Evolutionary conservation across 1,139 yeast genomes (phyloP).

Genomic region (Pichia sp.): DNA sequence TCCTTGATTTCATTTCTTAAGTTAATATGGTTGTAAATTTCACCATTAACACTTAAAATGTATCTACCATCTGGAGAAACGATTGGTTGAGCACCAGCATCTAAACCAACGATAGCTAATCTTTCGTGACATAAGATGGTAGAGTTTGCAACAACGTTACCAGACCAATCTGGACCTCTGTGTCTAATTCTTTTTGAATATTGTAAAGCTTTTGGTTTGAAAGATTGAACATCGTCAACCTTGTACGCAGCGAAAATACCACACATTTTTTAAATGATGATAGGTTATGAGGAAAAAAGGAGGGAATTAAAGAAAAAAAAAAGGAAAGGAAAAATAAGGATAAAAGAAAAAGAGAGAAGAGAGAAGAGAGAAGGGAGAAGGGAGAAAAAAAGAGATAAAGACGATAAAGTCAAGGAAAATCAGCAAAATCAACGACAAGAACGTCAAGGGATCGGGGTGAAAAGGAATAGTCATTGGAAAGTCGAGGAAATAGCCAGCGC

Average conservation of each 20-base stretch:
- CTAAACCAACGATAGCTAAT: slow-evolving; percentile 91
- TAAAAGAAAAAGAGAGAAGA: not conserved
- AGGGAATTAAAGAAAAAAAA: not conserved
- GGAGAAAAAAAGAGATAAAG: not conserved
- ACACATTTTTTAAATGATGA: slow-evolving; percentile 54
- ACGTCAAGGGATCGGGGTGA: too few species aligned
- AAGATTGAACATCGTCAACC: slow-evolving; percentile 71
- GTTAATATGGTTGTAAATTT: slow-evolving; percentile 92
- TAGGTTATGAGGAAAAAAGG: not conserved
- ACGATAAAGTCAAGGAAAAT: too few species aligned
- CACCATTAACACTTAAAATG: slow-evolving; percentile 89
- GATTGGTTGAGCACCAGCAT: slow-evolving; percentile 97
- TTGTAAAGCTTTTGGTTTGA: slow-evolving; percentile 84
- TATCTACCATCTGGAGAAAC: slow-evolving; percentile 69
- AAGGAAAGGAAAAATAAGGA: not conserved
- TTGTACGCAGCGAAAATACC: slow-evolving; percentile 93
- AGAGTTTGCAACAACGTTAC: slow-evolving; percentile 70
- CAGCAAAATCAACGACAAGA: too few species aligned
- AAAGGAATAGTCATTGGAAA: too few species aligned
- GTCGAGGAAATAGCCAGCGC: too few species aligned
- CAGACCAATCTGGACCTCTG: slow-evolving; percentile 99
- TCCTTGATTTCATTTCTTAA: slow-evolving; percentile 68
- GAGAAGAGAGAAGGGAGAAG: not conserved
- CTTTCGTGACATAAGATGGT: slow-evolving; percentile 91
- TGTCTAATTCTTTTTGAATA: slow-evolving; percentile 90